Evolutionary conservation across 225 moss, liverwort and hornwort species (phyloP).

Genomic region (Thuidium tamariscinum): DNA sequence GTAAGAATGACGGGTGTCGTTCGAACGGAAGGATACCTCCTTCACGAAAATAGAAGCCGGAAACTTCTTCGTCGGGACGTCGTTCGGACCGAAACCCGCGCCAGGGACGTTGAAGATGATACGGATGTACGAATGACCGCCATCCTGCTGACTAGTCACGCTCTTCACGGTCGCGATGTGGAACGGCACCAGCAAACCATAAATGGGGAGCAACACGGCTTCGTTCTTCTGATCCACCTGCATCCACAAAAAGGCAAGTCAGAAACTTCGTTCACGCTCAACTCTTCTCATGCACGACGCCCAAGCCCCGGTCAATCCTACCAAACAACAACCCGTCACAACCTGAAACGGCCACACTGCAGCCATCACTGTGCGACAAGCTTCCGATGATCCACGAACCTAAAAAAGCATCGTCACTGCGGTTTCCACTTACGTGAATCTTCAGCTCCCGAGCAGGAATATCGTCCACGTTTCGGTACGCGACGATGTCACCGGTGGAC

Average conservation of each 20-base stretch:
- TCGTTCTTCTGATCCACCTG: constrained; percentile 95
- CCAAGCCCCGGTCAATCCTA: neutral
- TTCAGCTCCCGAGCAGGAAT: constrained; percentile 90
- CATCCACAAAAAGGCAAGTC: neutral
- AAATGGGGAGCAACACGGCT: constrained; percentile 79
- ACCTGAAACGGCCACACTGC: neutral
- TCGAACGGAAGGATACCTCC: constrained; percentile 96
- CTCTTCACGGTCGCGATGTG: constrained; percentile 98
- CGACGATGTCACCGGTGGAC: constrained; percentile 73
- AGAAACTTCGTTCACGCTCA: neutral
- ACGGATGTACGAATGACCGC: constrained; percentile 96
- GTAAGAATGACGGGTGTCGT: constrained; percentile 89
- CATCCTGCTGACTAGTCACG: constrained; percentile 96
- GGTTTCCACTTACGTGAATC: constrained; percentile 46
- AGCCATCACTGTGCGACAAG: neutral
- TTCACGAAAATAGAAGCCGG: constrained; percentile 76
- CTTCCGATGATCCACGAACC: neutral
- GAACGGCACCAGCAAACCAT: constrained; percentile 86
- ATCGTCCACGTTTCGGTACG: constrained; percentile 90
- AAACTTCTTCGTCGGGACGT: constrained; percentile 75
- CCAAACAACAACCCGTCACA: neutral
- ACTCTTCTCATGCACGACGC: fast-evolving
- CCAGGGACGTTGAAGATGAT: constrained; percentile 95
- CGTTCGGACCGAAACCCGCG: constrained; percentile 81
- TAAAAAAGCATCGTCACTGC: too few species aligned